Percentiles rank a stretch among this genome's conserved stretches.
These are phyloP conservation scores for Euphrasia arctica DNA, from an alignment of 305 asterid genomes.

Conservation along the genomic window DNA sequence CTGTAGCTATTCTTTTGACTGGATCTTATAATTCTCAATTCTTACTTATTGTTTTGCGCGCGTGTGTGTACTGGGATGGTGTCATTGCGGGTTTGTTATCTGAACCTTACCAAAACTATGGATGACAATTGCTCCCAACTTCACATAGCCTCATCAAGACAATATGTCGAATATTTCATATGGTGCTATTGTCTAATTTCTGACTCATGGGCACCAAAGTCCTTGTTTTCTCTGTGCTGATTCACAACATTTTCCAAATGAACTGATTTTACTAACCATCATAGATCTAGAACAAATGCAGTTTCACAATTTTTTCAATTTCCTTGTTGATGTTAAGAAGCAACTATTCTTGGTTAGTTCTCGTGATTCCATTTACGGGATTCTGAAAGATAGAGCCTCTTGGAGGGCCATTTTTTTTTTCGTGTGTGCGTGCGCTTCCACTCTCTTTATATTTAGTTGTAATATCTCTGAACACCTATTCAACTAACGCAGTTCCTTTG, in stretches of 20 bases:
- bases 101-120: neutral
- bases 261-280: conserved; percentile 13
- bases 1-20: too few species aligned
- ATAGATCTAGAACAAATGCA: neutral
- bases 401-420: neutral
- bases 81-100: neutral
- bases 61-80: too few species aligned
- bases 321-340: conserved; percentile 1
- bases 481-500: conserved; percentile 20
- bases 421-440: too few species aligned
- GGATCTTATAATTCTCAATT: too few species aligned
- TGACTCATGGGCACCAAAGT: neutral
- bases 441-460: conserved; percentile 16
- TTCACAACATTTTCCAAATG: conserved; percentile 3
- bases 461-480: conserved; percentile 15
- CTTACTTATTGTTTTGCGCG: too few species aligned
- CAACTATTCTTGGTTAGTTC: neutral
- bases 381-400: neutral
- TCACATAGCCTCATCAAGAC: neutral
- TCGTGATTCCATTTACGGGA: conserved; percentile 3
- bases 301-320: neutral
- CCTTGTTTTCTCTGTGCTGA: neutral
- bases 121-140: neutral
- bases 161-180: neutral
- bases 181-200: neutral